These are phyloP conservation scores for Amylocystis lapponica DNA, from an alignment of 768 basidiomycete genomes.

Conservation along the genomic window DNA sequence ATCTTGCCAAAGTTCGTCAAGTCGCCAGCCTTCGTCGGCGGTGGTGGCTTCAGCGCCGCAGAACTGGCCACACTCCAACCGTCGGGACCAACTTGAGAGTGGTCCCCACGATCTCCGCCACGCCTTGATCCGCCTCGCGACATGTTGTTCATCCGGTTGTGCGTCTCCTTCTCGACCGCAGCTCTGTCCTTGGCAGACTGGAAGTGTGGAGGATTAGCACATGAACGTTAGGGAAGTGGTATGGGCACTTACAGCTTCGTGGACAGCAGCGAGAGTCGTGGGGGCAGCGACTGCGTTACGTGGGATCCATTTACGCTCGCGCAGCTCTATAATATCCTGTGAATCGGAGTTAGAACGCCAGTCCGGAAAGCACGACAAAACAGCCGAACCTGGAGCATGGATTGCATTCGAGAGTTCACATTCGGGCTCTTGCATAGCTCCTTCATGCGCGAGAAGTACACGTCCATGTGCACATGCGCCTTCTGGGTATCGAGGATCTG, in stretches of 20 bases:
- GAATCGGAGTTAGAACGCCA: slow-evolving; percentile 1
- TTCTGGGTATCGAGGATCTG: slow-evolving; percentile 71
- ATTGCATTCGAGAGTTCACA: slow-evolving; percentile 82
- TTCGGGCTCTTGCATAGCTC: slow-evolving; percentile 67
- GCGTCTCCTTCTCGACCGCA: slow-evolving; percentile 69
- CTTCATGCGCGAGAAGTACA: slow-evolving; percentile 90
- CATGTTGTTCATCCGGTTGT: slow-evolving; percentile 64
- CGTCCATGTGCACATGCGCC: slow-evolving; percentile 79
- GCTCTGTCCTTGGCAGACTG: slow-evolving; percentile 90
- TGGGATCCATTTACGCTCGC: slow-evolving; percentile 73
- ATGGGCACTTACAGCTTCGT: slow-evolving; percentile 63
- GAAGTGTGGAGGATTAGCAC: not conserved
- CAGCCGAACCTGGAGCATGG: slow-evolving; percentile 87
- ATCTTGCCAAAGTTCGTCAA: slow-evolving; percentile 88
- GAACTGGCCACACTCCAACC: slow-evolving; percentile 85
- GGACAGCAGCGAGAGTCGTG: slow-evolving; percentile 83
- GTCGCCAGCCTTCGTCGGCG: slow-evolving; percentile 77
- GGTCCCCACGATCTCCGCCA: slow-evolving; percentile 62
- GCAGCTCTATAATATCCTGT: slow-evolving; percentile 88
- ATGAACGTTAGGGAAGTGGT: not conserved
- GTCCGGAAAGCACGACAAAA: not conserved
- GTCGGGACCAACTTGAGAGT: slow-evolving; percentile 61
- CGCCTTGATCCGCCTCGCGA: slow-evolving; percentile 89
- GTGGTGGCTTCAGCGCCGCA: no score
- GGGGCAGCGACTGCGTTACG: slow-evolving; percentile 74